Evolutionary conservation across 1,284 basidiomycete genomes (phyloP).

Genomic region (Polyporus tsugae): DNA sequence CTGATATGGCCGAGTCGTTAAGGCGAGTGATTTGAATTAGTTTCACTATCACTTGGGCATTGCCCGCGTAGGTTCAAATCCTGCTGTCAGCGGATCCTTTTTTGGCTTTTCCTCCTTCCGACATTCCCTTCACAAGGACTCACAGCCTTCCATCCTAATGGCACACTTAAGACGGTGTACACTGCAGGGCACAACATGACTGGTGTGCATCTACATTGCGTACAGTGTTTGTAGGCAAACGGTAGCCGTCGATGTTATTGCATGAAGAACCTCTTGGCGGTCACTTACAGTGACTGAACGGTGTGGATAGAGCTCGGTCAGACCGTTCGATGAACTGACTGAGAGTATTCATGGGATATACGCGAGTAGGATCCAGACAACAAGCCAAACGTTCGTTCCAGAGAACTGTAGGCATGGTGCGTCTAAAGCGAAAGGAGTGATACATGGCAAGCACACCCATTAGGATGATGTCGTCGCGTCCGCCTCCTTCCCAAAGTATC

Average conservation of each 20-base stretch:
- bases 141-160: too few species aligned
- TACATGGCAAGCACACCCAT: constrained; percentile 17
- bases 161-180: too few species aligned
- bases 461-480: constrained; percentile 44
- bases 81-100: constrained; percentile 76
- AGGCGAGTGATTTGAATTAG: constrained; percentile 78
- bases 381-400: neutral
- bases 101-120: constrained; percentile 34
- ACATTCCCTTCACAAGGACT: too few species aligned
- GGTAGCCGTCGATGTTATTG: too few species aligned
- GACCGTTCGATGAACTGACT: neutral
- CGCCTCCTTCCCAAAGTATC: constrained; percentile 73
- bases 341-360: neutral
- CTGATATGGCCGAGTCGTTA: constrained; percentile 87
- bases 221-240: too few species aligned
- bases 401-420: neutral
- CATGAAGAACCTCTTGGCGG: too few species aligned
- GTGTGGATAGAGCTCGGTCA: neutral
- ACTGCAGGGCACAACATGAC: too few species aligned
- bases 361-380: neutral
- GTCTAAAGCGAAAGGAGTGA: constrained; percentile 2
- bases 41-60: constrained; percentile 74
- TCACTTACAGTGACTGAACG: too few species aligned
- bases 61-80: constrained; percentile 83
- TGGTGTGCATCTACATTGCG: too few species aligned